phyloP scores from a whole-genome alignment of 2,329 filamentous ascomycete species.

The Colletotrichum magnum region DNA sequence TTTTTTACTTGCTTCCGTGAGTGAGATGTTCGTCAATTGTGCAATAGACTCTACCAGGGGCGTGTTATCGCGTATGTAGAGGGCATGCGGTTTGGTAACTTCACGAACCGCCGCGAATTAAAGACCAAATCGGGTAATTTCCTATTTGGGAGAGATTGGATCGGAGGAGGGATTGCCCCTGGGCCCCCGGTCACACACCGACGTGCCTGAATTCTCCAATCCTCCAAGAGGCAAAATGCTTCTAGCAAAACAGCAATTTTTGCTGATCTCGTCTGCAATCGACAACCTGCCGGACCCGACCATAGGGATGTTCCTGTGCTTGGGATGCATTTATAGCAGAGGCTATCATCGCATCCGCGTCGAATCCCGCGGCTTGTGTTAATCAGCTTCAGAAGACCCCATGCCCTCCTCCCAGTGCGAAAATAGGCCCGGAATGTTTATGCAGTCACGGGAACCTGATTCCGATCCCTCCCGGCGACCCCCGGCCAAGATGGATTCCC shows the following conservation, averaged over 20 bases:
- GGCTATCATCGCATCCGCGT: background rate
- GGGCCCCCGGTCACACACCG: slow-evolving; percentile 2
- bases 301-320: no score
- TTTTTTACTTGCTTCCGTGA: background rate
- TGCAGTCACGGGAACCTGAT: no score
- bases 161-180: slow-evolving; percentile 32
- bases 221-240: no score
- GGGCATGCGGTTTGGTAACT: background rate
- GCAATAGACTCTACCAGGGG: no score
- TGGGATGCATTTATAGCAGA: no score
- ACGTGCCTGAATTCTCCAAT: slow-evolving; percentile 9
- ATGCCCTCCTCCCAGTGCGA: background rate
- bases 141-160: slow-evolving; percentile 24
- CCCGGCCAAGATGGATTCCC: no score
- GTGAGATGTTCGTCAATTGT: no score
- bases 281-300: no score
- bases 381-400: background rate
- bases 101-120: background rate
- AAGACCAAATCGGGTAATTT: slow-evolving; percentile 13
- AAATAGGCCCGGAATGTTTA: no score
- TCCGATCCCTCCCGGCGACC: no score
- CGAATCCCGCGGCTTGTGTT: background rate
- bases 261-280: background rate
- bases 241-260: slow-evolving; percentile 6
- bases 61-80: no score